Percentiles rank a stretch among this genome's conserved stretches.
phyloP scores from a whole-genome alignment of 768 basidiomycete genomes.

The Naematelia aurantialba region DNA sequence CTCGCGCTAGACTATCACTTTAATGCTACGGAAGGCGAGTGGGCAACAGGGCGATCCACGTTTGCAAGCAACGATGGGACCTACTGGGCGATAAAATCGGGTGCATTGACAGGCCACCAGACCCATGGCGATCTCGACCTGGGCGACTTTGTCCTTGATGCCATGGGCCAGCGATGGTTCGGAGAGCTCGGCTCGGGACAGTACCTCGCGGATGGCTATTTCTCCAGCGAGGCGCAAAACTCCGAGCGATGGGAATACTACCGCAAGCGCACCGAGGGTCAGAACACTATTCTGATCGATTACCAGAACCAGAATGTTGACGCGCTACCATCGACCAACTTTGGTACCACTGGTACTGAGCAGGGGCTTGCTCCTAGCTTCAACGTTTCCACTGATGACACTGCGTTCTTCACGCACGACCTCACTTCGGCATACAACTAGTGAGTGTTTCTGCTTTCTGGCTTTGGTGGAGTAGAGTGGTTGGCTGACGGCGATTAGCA shows the following conservation, averaged over 20 bases:
- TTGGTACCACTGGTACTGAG: constrained; percentile 57
- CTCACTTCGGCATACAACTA: constrained; percentile 63
- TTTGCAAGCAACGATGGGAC: constrained; percentile 85
- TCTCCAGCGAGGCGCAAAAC: constrained; percentile 66
- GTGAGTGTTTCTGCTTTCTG: constrained; percentile 18
- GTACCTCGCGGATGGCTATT: constrained; percentile 74
- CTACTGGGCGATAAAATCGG: constrained; percentile 85
- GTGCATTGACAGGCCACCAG: constrained; percentile 74
- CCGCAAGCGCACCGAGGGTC: constrained; percentile 93
- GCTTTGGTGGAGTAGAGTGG: too few species aligned
- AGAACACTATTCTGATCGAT: constrained; percentile 83
- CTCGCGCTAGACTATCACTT: constrained; percentile 79
- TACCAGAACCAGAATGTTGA: constrained; percentile 73
- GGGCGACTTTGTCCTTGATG: constrained; percentile 94
- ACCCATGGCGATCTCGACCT: constrained; percentile 92
- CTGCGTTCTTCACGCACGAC: constrained; percentile 76
- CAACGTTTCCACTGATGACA: constrained; percentile 61
- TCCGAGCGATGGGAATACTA: constrained; percentile 84
- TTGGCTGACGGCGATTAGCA: too few species aligned
- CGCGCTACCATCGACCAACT: constrained; percentile 59
- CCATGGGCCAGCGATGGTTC: constrained; percentile 86
- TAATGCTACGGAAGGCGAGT: constrained; percentile 66
- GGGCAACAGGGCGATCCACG: constrained; percentile 85
- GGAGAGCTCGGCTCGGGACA: constrained; percentile 89
- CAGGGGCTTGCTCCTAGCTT: constrained; percentile 86